Base-by-base conservation (phyloP, 768 basidiomycete species). In the Mycena albidolilacea region DNA sequence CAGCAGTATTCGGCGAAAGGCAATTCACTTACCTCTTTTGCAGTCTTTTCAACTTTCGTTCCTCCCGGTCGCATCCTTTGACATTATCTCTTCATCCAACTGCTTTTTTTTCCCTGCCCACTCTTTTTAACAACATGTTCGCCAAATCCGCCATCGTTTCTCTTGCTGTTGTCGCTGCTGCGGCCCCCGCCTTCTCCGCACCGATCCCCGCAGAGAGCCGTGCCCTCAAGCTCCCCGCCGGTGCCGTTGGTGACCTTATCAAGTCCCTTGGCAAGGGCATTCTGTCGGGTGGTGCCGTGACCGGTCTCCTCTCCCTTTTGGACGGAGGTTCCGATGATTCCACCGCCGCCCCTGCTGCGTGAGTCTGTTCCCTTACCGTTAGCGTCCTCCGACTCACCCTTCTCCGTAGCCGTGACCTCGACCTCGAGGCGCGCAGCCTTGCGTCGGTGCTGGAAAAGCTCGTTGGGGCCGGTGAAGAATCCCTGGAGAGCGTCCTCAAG, bases 191-290 rank as follows among this genome's bases (percentile, higher is more conserved):
- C n/a, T 7, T 71, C 21, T 67, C 70, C 37, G 71, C 66, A 7
- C 71, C 71, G 5, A 7, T 72, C 44, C 50, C 70, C 30, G 30
- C 30, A 3, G 35, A 58, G 39, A 37, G 69, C 62, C n/a, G 54
- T 54, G 52, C 44, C 61, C 41, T 71, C 64, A 15, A 7, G 41
- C 66, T 72, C 19, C 71, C 71, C 46, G 52, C 54, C 1, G 71
- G 71, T 41, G 66, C 66, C 41, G n/a, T 72, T 19, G 61, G 71
- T 35, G 43, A 35, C 71, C 65, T 72, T 19, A 39, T 67, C 54
- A 72, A 72, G 71, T 63, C 60, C 54, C 61, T 72, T 23, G 71
- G 71, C 7, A 72, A 67, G 37, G 71, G 71, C 7, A 15, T 72
- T n/a, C 66, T 72, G 35, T 58, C 23, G 15, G 66, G 71, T 23